phyloP scores from a whole-genome alignment of 2,329 filamentous ascomycete species.

The Orbilia blumenaviensis region DNA sequence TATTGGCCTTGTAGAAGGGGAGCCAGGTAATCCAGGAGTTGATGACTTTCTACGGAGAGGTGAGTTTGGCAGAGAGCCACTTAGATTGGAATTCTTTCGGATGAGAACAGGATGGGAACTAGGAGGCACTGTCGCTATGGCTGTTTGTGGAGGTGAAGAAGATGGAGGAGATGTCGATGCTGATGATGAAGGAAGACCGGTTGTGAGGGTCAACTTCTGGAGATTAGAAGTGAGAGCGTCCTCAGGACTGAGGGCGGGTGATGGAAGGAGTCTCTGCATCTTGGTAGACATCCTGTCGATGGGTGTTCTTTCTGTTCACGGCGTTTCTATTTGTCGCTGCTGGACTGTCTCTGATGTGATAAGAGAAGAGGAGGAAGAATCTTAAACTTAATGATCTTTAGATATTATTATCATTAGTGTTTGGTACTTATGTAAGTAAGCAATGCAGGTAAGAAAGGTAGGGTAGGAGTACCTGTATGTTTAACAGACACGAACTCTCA shows the following conservation, averaged over 20 bases:
- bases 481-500: not conserved
- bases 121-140: not conserved
- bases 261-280: conserved; percentile 36
- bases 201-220: conserved; percentile 35
- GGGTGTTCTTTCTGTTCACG: not conserved
- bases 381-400: no score
- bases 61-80: conserved; percentile 41
- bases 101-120: conserved; percentile 27
- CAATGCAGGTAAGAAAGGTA: no score
- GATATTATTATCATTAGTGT: no score
- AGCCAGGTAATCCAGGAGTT: conserved; percentile 27
- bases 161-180: conserved; percentile 5
- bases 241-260: conserved; percentile 33
- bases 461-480: no score
- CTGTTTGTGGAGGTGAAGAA: conserved; percentile 13
- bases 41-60: conserved; percentile 43
- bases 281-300: conserved; percentile 1
- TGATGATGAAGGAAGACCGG: not conserved
- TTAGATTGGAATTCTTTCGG: conserved; percentile 37
- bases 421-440: no score
- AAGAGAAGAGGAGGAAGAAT: no score
- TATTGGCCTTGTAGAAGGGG: conserved; percentile 36
- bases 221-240: conserved; percentile 36
- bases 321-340: not conserved
- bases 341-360: not conserved